Conservation (phyloP, 345 rosid species). For the Physaria fendleri region DNA sequence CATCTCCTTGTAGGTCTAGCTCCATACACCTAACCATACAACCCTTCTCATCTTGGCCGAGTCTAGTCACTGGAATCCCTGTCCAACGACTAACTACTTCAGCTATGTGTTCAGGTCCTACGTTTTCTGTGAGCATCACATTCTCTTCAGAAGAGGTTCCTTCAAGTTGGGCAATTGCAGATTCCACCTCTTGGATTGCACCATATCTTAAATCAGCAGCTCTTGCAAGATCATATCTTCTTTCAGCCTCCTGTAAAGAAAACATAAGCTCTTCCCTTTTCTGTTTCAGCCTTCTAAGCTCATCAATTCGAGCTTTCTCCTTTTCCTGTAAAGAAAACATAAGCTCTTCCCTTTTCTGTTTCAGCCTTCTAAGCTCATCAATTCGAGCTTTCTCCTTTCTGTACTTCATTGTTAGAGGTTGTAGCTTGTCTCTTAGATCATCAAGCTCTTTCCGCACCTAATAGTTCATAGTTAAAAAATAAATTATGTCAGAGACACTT, state of each 20-base stretch:
- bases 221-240: constrained; percentile 82
- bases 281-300: constrained; percentile 70
- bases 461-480: neutral
- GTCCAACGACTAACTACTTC: constrained; percentile 97
- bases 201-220: constrained; percentile 86
- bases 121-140: constrained; percentile 73
- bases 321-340: constrained; percentile 65
- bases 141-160: constrained; percentile 53
- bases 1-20: constrained; percentile 91
- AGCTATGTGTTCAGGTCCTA: constrained; percentile 84
- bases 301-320: constrained; percentile 89
- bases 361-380: constrained; percentile 75
- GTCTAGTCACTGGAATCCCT: constrained; percentile 83
- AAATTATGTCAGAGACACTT: neutral
- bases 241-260: constrained; percentile 78
- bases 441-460: constrained; percentile 87
- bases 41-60: constrained; percentile 73
- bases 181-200: constrained; percentile 74
- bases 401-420: constrained; percentile 82
- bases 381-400: constrained; percentile 85
- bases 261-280: constrained; percentile 72
- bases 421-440: constrained; percentile 85
- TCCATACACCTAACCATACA: constrained; percentile 58
- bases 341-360: constrained; percentile 81
- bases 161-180: constrained; percentile 62